These are phyloP conservation scores for Trametes pubescens DNA, from an alignment of 1,284 basidiomycete genomes.

Conservation along the genomic window DNA sequence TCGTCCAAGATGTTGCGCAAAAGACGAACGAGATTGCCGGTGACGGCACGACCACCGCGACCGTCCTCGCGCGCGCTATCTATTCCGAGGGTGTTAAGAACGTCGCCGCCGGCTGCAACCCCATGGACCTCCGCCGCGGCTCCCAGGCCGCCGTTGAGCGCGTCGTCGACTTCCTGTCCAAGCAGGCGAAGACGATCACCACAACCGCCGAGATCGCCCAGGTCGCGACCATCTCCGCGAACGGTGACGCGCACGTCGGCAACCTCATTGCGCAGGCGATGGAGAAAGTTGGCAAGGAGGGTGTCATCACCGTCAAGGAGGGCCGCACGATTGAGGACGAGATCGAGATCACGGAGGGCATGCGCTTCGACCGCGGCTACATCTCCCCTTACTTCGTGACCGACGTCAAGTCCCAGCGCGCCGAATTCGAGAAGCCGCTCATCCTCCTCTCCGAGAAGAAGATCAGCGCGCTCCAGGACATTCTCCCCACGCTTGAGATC, in stretches of 20 bases:
- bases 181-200: conserved; percentile 94
- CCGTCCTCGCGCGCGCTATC: conserved; percentile 96
- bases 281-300: conserved; percentile 99
- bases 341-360: conserved; percentile 99
- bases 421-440: conserved; percentile 97
- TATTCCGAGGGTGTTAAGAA: conserved; percentile 99
- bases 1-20: conserved; percentile 94
- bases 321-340: conserved; percentile 97
- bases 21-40: conserved; percentile 98
- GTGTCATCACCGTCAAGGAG: conserved; percentile 99
- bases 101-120: conserved; percentile 98
- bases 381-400: conserved; percentile 99
- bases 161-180: conserved; percentile 91
- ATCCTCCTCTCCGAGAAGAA: conserved; percentile 98
- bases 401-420: conserved; percentile 96
- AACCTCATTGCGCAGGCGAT: conserved; percentile 98
- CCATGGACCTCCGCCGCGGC: conserved; percentile 98
- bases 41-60: conserved; percentile 98
- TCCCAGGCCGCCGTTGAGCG: conserved; percentile 97
- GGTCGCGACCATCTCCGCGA: conserved; percentile 98
- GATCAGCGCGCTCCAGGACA: conserved; percentile 95
- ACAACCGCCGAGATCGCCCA: conserved; percentile 98
- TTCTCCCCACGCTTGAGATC: conserved; percentile 93
- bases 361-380: conserved; percentile 99
- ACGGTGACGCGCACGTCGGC: conserved; percentile 95